Evolutionary conservation across 176 grass and related monocot genomes (phyloP), one percentile per base, ranked within the genome.

Genomic region (Cocos nucifera): DNA sequence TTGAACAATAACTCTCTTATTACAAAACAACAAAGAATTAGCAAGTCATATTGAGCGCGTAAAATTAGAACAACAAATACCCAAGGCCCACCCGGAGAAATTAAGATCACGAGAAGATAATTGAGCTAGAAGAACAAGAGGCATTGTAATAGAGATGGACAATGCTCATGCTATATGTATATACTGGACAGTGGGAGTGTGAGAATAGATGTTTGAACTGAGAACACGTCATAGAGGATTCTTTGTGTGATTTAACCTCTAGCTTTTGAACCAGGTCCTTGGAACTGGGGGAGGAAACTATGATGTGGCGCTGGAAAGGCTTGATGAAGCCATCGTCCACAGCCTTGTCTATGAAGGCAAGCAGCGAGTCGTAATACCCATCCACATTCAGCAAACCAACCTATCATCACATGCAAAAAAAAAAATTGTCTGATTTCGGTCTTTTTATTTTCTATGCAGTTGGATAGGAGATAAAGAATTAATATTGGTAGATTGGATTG

Each of bases 301-400:
- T 78, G 88, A 98, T 79, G 76, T 83, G 76, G 73, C 93, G 81
- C 67, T 98, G 93, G 3, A 54, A 59, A 0, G 93, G 87, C 64
- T 80, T 30, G 62, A 98, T 86, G 87, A 98, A 98, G 17, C 93
- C 93, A 72, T 98, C 93, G 66, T 89, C 93, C 52, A 92, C 93
- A 1, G 93, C 88, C 71, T 89, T 98, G 81, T 98, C 93, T 63
- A 98, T 79, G 78, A 98, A 98, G 3, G 87, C 87, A 48, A 98
- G 76, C 0, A 98, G 81, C 4, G 88, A 86, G 67, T 98, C 64
- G 76, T 98, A 98, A 84, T 89, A 98, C 1, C 93, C 93, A 53
- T 98, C 93, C 53, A 98, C 93, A 78, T 98, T 98, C 19, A 98
- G 81, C 49, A 98, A 23, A 6, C 93, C 93, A 25, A 98, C 89